Base-by-base conservation (phyloP, 768 basidiomycete genomes). In the Pilatotrama ljubarskyi region DNA sequence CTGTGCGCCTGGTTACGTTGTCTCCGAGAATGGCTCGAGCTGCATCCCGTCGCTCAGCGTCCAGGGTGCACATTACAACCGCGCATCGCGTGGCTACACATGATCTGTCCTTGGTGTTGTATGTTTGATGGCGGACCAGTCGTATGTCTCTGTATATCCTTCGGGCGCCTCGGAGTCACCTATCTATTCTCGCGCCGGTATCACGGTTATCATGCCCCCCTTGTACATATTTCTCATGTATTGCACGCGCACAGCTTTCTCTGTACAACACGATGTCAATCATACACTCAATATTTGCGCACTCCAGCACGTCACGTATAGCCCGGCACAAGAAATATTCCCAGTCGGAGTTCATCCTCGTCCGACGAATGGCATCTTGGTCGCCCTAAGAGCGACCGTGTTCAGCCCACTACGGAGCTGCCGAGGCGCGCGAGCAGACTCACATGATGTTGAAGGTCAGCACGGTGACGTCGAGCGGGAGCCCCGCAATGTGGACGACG, bases 381-480 rank as follows among this genome's bases (percentile, higher is more conserved):
- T 78, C 3, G 81, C 78, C 78, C 79, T 81, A 54, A 14, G 43
- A 24, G 24, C 43, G 9, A 3, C 2, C 9, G 20, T 44, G 11
- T 5, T 40, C 38, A 40, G 38, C 38, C 6, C 14, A 32, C 29
- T 32, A 10, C 29, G 29, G 29, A 32, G 29, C 29, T 5, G 29
- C 10, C 29, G 29, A 32, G 29, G 29, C 29, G 29, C 10, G 29
- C 29, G 10, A 4, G 29, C 29, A 10, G 26, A 78, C 85, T 56
- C 64, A 91, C 91, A 91, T 88, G 66, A 93, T 86, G 48, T 82
- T 87, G 65, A 91, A 76, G 20, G 86, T 81, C 38, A 91, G 79
- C 54, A 93, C 80, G 17, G 87, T 85, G 5, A 90, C 87, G 50
- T 84, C 82, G 14, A 79, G 77, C 0, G 90, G 90, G 40, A 94